Conservation (phyloP, 257 asterid genomes). For the Lycium ferocissimum region DNA sequence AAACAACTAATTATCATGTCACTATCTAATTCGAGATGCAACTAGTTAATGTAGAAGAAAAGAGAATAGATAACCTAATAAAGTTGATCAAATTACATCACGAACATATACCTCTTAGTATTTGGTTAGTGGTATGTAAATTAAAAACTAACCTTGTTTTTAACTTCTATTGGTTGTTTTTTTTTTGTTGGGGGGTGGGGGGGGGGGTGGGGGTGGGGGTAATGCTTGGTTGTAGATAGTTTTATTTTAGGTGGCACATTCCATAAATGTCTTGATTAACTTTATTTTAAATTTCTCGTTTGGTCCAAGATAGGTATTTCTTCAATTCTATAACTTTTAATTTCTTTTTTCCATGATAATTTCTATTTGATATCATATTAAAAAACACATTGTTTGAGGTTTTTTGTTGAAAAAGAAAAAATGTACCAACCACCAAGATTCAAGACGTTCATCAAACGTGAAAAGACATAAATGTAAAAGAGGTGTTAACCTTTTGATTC, state of each 20-base stretch:
- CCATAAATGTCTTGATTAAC: background rate
- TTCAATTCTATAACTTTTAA: background rate
- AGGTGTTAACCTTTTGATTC: background rate
- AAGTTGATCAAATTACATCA: too few relatives aligned
- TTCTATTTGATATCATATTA: background rate
- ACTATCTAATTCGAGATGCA: background rate
- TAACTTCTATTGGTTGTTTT: too few relatives aligned
- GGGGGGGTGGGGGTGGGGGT: background rate
- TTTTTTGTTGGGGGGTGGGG: too few relatives aligned
- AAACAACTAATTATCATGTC: background rate
- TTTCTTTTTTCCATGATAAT: background rate
- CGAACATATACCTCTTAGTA: too few relatives aligned
- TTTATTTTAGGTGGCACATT: background rate
- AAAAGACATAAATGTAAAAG: background rate
- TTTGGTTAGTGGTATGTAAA: too few relatives aligned
- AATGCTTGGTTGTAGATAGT: background rate
- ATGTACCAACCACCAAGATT: background rate
- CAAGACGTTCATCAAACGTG: background rate
- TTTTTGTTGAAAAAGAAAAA: background rate
- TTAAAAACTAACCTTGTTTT: too few relatives aligned
- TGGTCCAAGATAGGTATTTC: background rate
- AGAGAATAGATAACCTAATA: too few relatives aligned
- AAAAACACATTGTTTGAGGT: background rate
- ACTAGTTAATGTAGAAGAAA: too few relatives aligned
- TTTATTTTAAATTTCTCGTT: background rate